A percentile compares a stretch with the other conserved stretches of the same genome.
phyloP scores from a whole-genome alignment of 2,329 filamentous ascomycete genomes.

The Phialophora chinensis region DNA sequence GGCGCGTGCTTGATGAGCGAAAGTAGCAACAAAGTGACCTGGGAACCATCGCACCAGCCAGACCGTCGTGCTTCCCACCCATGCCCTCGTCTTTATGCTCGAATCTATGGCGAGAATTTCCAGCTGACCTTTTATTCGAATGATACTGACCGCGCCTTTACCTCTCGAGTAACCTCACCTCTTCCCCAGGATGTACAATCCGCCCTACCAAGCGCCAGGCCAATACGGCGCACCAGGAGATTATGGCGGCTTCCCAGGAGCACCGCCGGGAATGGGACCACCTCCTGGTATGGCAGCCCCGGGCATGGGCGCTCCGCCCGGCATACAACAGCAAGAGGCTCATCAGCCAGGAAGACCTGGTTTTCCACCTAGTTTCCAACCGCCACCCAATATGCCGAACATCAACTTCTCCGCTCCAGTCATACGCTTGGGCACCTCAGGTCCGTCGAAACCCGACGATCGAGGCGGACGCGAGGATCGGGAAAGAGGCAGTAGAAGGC shows the following conservation, averaged over 20 bases:
- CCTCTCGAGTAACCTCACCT: background rate
- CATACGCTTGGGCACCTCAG: conserved; percentile 85
- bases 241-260: conserved; percentile 74
- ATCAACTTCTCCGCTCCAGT: conserved; percentile 98
- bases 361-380: conserved; percentile 83
- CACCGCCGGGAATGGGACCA: conserved; percentile 84
- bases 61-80: background rate
- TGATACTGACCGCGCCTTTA: background rate
- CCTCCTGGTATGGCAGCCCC: conserved; percentile 79
- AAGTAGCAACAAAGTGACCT: background rate
- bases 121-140: background rate
- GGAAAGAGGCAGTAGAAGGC: conserved; percentile 58
- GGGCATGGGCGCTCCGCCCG: conserved; percentile 78
- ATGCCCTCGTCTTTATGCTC: background rate
- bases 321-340: conserved; percentile 75
- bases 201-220: conserved; percentile 41
- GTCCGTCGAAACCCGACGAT: conserved; percentile 64
- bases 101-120: background rate
- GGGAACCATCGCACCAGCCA: background rate
- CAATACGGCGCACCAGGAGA: conserved; percentile 77
- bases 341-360: conserved; percentile 80
- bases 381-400: conserved; percentile 89
- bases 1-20: background rate
- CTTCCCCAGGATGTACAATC: conserved; percentile 28
- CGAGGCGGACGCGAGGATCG: conserved; percentile 53